Evolutionary conservation across 2,329 filamentous ascomycete species (phyloP).

Genomic region (Xylaria sp.): DNA sequence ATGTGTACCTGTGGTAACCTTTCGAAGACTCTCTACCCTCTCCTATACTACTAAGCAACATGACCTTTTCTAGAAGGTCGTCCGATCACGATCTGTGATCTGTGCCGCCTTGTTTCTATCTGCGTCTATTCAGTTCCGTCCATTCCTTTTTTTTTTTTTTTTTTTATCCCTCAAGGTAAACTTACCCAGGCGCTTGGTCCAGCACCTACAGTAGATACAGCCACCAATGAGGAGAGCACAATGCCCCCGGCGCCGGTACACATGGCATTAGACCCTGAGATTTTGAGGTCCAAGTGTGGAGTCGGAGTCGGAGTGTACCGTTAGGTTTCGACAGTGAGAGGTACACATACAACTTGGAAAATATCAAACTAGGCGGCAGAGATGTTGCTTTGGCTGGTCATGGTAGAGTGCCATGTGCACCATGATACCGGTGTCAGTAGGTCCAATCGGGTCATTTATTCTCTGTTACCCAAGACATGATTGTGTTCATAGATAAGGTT

Average conservation of each 20-base stretch:
- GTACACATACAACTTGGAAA: background rate
- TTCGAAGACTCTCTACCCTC: background rate
- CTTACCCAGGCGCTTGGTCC: background rate
- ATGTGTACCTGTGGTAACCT: background rate
- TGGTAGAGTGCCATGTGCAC: slow-evolving; percentile 8
- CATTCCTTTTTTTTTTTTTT: background rate
- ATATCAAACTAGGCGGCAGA: background rate
- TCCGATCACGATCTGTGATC: slow-evolving; percentile 7
- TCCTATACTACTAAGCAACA: background rate
- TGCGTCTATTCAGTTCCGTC: background rate
- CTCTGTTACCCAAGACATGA: background rate
- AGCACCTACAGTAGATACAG: background rate
- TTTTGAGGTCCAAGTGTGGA: background rate
- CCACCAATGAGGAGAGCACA: slow-evolving; percentile 21
- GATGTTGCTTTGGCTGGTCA: background rate
- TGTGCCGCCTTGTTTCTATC: background rate
- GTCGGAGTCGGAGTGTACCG: no score
- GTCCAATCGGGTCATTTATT: slow-evolving; percentile 12
- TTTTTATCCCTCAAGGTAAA: background rate
- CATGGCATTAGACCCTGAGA: slow-evolving; percentile 17
- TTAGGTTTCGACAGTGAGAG: background rate
- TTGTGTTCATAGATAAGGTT: background rate
- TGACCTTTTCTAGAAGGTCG: slow-evolving; percentile 9
- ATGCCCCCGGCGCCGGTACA: slow-evolving; percentile 7
- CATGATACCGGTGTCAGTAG: background rate